Percentiles rank a stretch among this genome's conserved stretches.
These are phyloP conservation scores for Candida gigantensis DNA, from an alignment of 1,139 yeast species.

Conservation along the genomic window DNA sequence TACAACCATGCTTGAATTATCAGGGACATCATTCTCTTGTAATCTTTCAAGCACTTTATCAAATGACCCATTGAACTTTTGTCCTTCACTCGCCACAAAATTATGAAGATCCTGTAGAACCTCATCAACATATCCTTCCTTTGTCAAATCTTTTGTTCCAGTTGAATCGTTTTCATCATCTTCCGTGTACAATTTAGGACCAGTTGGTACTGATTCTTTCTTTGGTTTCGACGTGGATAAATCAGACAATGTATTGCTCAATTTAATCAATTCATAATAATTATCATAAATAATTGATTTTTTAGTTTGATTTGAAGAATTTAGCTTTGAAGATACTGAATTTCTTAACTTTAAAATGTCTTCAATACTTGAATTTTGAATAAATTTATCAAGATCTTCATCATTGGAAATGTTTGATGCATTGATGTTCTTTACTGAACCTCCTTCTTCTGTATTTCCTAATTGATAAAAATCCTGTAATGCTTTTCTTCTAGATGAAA, in stretches of 20 bases:
- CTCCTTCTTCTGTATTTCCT: slow-evolving; percentile 1
- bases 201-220: slow-evolving; percentile 4
- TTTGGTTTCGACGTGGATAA: slow-evolving; percentile 23
- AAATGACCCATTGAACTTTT: slow-evolving; percentile 31
- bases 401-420: slow-evolving; percentile 22
- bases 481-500: slow-evolving; percentile 45
- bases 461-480: slow-evolving; percentile 46
- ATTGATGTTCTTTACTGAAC: neutral
- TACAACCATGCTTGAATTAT: slow-evolving; percentile 26
- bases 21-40: slow-evolving; percentile 18
- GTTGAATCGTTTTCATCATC: slow-evolving; percentile 2
- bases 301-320: slow-evolving; percentile 43
- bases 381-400: slow-evolving; percentile 30
- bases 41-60: slow-evolving; percentile 26
- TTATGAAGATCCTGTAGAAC: slow-evolving; percentile 28
- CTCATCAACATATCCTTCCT: slow-evolving; percentile 26
- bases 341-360: slow-evolving; percentile 42
- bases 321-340: slow-evolving; percentile 30
- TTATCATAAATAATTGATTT: slow-evolving; percentile 50
- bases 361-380: slow-evolving; percentile 32
- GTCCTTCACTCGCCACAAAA: slow-evolving; percentile 27
- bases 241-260: slow-evolving; percentile 38
- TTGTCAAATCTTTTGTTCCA: slow-evolving; percentile 13
- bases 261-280: slow-evolving; percentile 46
- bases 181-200: slow-evolving; percentile 11